phyloP scores from a whole-genome alignment of 768 basidiomycete species.

The Pleurotus sapidus region DNA sequence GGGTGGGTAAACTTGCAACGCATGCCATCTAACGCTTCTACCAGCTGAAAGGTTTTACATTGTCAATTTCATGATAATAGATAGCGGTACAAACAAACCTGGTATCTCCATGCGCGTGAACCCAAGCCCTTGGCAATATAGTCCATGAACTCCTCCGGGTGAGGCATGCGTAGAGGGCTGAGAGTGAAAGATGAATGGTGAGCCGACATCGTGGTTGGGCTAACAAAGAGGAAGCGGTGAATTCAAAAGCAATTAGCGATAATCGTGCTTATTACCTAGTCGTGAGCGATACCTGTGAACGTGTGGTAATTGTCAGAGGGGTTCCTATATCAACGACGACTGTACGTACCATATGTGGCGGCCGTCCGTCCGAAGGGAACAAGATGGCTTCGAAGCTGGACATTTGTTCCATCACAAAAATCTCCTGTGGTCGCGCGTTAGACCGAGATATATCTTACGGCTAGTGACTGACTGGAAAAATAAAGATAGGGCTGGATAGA shows the following conservation, averaged over 20 bases:
- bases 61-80: constrained; percentile 67
- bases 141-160: constrained; percentile 85
- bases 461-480: constrained; percentile 1
- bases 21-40: constrained; percentile 79
- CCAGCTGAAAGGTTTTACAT: constrained; percentile 76
- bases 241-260: no score
- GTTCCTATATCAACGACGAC: no score
- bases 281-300: no score
- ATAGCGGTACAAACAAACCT: constrained; percentile 43
- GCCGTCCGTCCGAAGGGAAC: no score
- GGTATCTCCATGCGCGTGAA: constrained; percentile 67
- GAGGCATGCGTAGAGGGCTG: constrained; percentile 62
- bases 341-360: no score
- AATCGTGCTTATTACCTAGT: no score
- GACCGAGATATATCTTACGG: not conserved
- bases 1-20: constrained; percentile 72
- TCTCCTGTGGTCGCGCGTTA: not conserved
- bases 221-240: no score
- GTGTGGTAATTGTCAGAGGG: no score
- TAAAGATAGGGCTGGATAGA: constrained; percentile 11
- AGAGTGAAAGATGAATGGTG: constrained; percentile 42
- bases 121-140: constrained; percentile 70
- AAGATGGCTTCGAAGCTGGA: no score
- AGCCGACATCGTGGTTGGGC: constrained; percentile 32
- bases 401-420: no score